These are phyloP conservation scores for Penicillium digitatum DNA, from an alignment of 2,329 filamentous ascomycete species.

Conservation along the genomic window DNA sequence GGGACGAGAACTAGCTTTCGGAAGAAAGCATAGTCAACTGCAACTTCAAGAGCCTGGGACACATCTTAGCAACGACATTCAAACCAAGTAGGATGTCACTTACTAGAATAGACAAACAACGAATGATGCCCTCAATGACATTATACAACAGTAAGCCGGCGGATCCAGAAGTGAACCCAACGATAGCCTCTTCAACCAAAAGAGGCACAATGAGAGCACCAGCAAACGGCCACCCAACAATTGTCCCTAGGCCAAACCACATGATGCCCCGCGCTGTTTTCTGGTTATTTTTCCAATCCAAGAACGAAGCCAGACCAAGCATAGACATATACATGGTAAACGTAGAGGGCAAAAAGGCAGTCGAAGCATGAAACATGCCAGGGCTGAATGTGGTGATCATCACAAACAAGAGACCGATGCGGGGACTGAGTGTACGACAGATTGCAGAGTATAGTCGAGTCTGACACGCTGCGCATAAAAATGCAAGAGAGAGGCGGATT, in stretches of 20 bases:
- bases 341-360: slow-evolving; percentile 83
- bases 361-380: slow-evolving; percentile 88
- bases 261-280: slow-evolving; percentile 79
- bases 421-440: slow-evolving; percentile 69
- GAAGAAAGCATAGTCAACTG: slow-evolving; percentile 81
- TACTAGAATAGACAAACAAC: slow-evolving; percentile 67
- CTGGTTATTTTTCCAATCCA: slow-evolving; percentile 78
- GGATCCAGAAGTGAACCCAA: slow-evolving; percentile 52
- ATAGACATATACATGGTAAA: slow-evolving; percentile 95
- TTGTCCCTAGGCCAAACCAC: slow-evolving; percentile 81
- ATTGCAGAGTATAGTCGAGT: slow-evolving; percentile 75
- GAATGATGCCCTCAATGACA: slow-evolving; percentile 63
- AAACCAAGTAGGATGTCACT: slow-evolving; percentile 29
- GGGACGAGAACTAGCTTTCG: slow-evolving; percentile 71
- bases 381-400: slow-evolving; percentile 73
- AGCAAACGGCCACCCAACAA: slow-evolving; percentile 93
- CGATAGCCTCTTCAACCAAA: slow-evolving; percentile 68
- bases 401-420: slow-evolving; percentile 81
- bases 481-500: slow-evolving; percentile 69
- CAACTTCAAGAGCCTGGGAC: slow-evolving; percentile 61
- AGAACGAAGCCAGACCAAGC: slow-evolving; percentile 80
- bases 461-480: slow-evolving; percentile 75
- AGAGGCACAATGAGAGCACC: slow-evolving; percentile 78
- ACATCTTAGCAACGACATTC: slow-evolving; percentile 20
- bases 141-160: slow-evolving; percentile 59